Evolutionary conservation across 768 basidiomycete genomes (phyloP), one percentile per base, ranked within the genome.

Genomic region (Candolleomyces efflorescens): DNA sequence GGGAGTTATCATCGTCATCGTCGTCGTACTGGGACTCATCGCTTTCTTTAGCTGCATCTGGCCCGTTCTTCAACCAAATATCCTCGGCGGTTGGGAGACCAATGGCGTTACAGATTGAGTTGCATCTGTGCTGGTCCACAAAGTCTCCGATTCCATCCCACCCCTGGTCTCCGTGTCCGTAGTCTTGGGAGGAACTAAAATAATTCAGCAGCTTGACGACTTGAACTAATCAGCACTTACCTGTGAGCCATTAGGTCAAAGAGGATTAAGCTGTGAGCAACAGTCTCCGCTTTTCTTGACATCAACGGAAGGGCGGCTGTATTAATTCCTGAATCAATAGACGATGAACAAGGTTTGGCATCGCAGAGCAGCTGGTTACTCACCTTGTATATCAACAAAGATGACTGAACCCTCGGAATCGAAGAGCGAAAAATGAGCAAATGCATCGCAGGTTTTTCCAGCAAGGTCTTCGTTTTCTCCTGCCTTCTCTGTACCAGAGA

Each of bases 351-450:
- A 24, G 13, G 44, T 36, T 6, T 3, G 5, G 43, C 18, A 3
- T 27, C 11, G 20, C 12, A 18, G 27, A 24, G 43, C 3, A 26
- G 37, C 5, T 18, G 3, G 20, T 15, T 43, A 36, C 23, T 3
- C 24, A 60, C 63, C 59, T 56, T 62, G 63, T 36, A 60, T 59
- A 46, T 62, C 61, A 43, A 58, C 54, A 39, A 60, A 56, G 5
- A 64, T 58, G 57, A 57, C 48, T 6, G 46, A 27, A 0, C 55
- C 53, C 9, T 50, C 59, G 2, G 60, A 64, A 22, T 61, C 56
- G 41, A 23, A 53, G 10, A 59, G 41, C 1, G 58, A 58, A 32
- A 61, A 64, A 24, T 64, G 59, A 1, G 63, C 63, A 39, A 61
- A 62, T 0, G 58, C 44, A 37, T 64, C 59, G 48, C 60, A 61